A percentile compares a stretch with the other conserved stretches of the same genome.
These are phyloP conservation scores for Cryphonectria parasitica DNA, from an alignment of 2,329 filamentous ascomycete genomes.

Conservation along the genomic window DNA sequence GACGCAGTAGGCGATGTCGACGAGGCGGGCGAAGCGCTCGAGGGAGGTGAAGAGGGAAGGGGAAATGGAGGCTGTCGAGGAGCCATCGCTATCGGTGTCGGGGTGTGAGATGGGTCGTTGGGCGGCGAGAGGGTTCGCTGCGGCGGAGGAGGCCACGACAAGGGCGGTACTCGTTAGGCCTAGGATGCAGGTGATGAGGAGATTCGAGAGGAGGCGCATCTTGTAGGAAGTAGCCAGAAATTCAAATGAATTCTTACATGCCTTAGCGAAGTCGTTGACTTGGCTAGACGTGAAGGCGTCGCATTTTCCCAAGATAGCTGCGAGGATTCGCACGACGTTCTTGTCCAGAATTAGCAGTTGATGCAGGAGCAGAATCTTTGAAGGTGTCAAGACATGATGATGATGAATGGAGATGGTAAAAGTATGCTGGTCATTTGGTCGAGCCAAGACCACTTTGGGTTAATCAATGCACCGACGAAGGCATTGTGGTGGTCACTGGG, in stretches of 20 bases:
- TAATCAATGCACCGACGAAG: conserved; percentile 1
- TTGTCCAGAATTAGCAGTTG: neutral
- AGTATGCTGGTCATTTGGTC: neutral
- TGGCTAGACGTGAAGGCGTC: conserved; percentile 4
- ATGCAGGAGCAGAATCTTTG: neutral
- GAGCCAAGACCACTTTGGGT: neutral
- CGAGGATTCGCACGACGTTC: neutral
- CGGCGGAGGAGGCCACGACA: conserved; percentile 18
- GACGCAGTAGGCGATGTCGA: conserved; percentile 94
- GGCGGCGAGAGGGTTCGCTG: neutral
- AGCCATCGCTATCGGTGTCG: conserved; percentile 11
- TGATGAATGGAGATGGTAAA: neutral
- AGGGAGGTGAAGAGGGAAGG: conserved; percentile 74
- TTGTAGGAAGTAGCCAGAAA: conserved; percentile 8
- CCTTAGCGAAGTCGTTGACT: conserved; percentile 25
- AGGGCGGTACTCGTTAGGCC: neutral
- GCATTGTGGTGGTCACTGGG: neutral
- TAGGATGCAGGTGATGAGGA: conserved; percentile 7
- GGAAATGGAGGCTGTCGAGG: conserved; percentile 49
- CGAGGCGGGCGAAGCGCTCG: conserved; percentile 85
- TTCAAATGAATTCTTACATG: neutral
- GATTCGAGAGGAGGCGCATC: conserved; percentile 18
- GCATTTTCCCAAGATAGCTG: conserved; percentile 19
- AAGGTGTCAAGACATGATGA: neutral
- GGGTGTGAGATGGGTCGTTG: conserved; percentile 21